A percentile compares a stretch with the other conserved stretches of the same genome.
Evolutionary conservation across 805 yeast species (phyloP).

Genomic region (Candida caryicola): DNA sequence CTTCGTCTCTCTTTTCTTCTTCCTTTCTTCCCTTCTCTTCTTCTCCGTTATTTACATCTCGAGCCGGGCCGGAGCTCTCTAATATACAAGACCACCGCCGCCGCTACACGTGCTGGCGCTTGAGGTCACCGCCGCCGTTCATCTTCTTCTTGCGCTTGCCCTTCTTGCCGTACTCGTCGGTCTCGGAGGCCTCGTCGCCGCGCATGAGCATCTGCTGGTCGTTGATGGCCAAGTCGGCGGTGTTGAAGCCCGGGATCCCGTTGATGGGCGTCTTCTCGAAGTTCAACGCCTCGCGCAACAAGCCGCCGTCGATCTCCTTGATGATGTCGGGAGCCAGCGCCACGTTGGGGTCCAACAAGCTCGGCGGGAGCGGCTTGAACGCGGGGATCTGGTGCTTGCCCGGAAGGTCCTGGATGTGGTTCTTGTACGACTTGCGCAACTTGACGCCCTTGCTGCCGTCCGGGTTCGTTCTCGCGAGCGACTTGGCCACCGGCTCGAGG

Average conservation of each 20-base stretch:
- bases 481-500: constrained; percentile 62
- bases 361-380: constrained; percentile 32
- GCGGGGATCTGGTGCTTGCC: constrained; percentile 72
- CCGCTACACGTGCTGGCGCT: constrained; percentile 37
- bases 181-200: constrained; percentile 39
- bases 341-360: constrained; percentile 37
- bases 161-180: constrained; percentile 33
- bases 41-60: background rate
- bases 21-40: background rate
- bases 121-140: constrained; percentile 30
- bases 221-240: constrained; percentile 61
- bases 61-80: too few relatives aligned
- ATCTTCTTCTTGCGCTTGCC: constrained; percentile 39
- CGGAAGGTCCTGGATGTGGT: constrained; percentile 82
- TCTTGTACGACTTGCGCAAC: constrained; percentile 90
- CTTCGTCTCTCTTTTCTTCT: too few relatives aligned
- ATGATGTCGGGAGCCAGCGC: constrained; percentile 44
- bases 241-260: constrained; percentile 77
- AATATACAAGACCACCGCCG: too few relatives aligned
- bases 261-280: constrained; percentile 64
- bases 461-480: constrained; percentile 82
- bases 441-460: constrained; percentile 92
- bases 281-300: constrained; percentile 48
- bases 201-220: constrained; percentile 43
- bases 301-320: constrained; percentile 47